These are phyloP conservation scores for Gonapodya sp. DNA, from an alignment of 192 early-diverging fungal genomes.

Conservation along the genomic window DNA sequence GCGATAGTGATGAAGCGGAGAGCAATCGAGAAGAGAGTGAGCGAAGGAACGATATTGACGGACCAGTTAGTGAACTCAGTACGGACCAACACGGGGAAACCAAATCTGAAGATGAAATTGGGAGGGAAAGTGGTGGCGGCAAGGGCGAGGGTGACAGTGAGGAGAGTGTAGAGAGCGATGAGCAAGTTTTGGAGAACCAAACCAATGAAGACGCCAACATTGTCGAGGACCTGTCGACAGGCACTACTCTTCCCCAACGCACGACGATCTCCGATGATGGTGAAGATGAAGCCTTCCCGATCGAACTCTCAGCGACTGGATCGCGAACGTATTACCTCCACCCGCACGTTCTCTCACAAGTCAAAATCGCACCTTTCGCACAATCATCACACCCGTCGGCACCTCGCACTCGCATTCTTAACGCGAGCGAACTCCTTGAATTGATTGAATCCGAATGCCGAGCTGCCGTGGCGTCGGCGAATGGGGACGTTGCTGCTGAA, in stretches of 20 bases:
- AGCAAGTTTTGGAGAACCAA: constrained; percentile 19
- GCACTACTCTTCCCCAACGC: too few species aligned
- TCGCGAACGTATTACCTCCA: constrained; percentile 3
- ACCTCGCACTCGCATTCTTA: constrained; percentile 46
- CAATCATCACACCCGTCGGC: not conserved
- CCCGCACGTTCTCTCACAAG: not conserved
- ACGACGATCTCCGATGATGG: not conserved
- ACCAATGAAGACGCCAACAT: constrained; percentile 12
- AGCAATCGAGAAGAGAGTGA: constrained; percentile 17
- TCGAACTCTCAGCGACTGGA: not conserved
- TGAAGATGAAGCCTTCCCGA: not conserved
- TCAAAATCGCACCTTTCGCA: not conserved
- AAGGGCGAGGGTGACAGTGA: constrained; percentile 14
- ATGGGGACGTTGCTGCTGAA: constrained; percentile 22
- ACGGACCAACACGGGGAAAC: constrained; percentile 13
- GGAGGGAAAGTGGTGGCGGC: constrained; percentile 17
- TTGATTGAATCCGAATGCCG: constrained; percentile 52
- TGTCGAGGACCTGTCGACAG: too few species aligned
- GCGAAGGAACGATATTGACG: too few species aligned
- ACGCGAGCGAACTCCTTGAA: constrained; percentile 57
- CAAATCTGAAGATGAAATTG: constrained; percentile 9
- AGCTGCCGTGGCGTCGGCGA: constrained; percentile 7
- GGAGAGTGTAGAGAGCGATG: constrained; percentile 19
- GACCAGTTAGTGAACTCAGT: constrained; percentile 8
- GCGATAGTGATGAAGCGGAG: constrained; percentile 21